phyloP scores from a whole-genome alignment of 345 rosid genomes.

The Gossypium arboreum region DNA sequence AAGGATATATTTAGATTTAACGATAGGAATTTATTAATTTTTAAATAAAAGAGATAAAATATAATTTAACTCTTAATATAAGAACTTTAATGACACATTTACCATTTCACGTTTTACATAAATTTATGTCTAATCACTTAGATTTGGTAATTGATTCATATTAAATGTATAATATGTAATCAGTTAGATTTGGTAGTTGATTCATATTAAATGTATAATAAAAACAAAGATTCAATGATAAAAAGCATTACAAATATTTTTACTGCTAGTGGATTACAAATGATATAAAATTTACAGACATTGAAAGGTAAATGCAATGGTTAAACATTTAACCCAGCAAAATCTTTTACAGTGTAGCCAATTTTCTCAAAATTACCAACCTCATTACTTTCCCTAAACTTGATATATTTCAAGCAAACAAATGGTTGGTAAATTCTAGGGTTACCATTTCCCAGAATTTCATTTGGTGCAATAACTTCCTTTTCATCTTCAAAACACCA shows the following conservation, averaged over 20 bases:
- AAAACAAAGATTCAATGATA: no score
- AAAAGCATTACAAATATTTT: no score
- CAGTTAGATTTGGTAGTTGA: no score
- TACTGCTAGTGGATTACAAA: neutral
- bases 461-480: conserved; percentile 52
- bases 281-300: neutral
- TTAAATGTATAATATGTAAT: no score
- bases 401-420: conserved; percentile 54
- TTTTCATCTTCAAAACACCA: conserved; percentile 70
- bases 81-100: fast-evolving
- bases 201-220: no score
- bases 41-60: no score
- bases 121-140: no score
- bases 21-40: no score
- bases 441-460: conserved; percentile 45
- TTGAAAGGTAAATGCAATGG: neutral
- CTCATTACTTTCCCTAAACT: conserved; percentile 56
- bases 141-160: no score
- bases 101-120: no score
- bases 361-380: conserved; percentile 66
- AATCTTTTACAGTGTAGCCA: conserved; percentile 54
- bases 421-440: conserved; percentile 46
- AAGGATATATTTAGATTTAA: no score
- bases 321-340: conserved; percentile 42
- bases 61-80: no score